Conservation (phyloP, 2,329 filamentous ascomycete species). For the Emericellopsis atlantica region DNA sequence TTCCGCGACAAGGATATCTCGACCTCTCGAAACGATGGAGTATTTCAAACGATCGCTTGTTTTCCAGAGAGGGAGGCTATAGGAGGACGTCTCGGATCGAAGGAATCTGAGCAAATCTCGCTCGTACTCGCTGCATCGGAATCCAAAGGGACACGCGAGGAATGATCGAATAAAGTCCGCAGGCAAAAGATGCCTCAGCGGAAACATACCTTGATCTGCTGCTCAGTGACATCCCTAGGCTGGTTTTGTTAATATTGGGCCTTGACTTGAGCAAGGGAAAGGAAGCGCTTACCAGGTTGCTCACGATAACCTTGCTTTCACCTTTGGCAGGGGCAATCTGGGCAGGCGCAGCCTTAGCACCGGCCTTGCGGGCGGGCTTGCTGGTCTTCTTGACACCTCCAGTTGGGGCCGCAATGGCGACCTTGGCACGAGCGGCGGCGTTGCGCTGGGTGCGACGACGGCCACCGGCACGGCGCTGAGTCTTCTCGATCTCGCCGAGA, state of each 20-base stretch:
- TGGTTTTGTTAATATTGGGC: constrained; percentile 21
- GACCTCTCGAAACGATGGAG: constrained; percentile 33
- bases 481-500: constrained; percentile 93
- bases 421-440: constrained; percentile 30
- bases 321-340: constrained; percentile 48
- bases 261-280: neutral
- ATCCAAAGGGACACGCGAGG: constrained; percentile 17
- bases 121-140: neutral
- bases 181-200: constrained; percentile 58
- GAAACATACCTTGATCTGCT: constrained; percentile 99
- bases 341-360: constrained; percentile 49
- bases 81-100: neutral
- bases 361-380: constrained; percentile 44
- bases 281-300: constrained; percentile 72
- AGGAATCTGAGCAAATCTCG: neutral
- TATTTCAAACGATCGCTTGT: constrained; percentile 15
- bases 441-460: constrained; percentile 38
- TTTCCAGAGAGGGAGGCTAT: constrained; percentile 11
- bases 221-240: constrained; percentile 93
- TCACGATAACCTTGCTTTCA: constrained; percentile 96
- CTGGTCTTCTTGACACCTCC: constrained; percentile 78
- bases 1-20: constrained; percentile 44
- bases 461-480: constrained; percentile 43
- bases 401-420: constrained; percentile 54
- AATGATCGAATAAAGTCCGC: constrained; percentile 56